Evolutionary conservation across 805 yeast genomes (phyloP), one percentile per base, ranked within the genome.

Genomic region (Candida nitratophila): DNA sequence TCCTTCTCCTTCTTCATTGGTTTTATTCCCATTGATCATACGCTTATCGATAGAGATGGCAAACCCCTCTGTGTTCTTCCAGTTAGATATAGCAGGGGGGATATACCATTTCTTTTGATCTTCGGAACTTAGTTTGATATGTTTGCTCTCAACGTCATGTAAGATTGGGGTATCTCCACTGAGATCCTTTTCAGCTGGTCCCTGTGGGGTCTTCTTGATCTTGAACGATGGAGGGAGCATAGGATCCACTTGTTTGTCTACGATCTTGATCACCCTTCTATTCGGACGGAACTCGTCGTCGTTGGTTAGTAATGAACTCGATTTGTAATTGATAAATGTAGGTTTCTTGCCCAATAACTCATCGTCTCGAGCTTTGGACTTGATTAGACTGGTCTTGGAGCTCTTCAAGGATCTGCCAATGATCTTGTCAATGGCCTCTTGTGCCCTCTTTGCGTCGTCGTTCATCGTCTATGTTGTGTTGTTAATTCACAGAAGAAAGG

Each of bases 21-120:
- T 29, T 8, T 29, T 29, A 12, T n/a, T 29, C 8, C n/a, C n/a
- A 2, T 79, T 72, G 1, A 83, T 82, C 44, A 86, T 68, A 47
- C 97, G 69, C 55, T 84, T 86, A 44, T 89, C 96, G 35, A 90
- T 62, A 1, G 84, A 79, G 38, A 90, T 81, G 1, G 96, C 80
- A 57, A 80, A 87, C 1, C 98, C 97, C 52, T 86, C 84, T 16
- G 90, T 86, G 61, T 93, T 93, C 61, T 89, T 90, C 97, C 98
- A 93, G 60, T 87, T 88, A 1, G 98, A 91, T 0, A 91, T 77
- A 1, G 95, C 87, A 0, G 96, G 81, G 0, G 98, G 98, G 27
- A 93, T 88, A 40, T 74, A 73, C 96, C 97, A 91, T 48, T 77
- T 73, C 24, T 76, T 78, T 50, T 80, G 85, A 43, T 89, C 95